Evolutionary conservation across 768 basidiomycete species (phyloP), one percentile per base, ranked within the genome.

Genomic region (Ramaria sp.): DNA sequence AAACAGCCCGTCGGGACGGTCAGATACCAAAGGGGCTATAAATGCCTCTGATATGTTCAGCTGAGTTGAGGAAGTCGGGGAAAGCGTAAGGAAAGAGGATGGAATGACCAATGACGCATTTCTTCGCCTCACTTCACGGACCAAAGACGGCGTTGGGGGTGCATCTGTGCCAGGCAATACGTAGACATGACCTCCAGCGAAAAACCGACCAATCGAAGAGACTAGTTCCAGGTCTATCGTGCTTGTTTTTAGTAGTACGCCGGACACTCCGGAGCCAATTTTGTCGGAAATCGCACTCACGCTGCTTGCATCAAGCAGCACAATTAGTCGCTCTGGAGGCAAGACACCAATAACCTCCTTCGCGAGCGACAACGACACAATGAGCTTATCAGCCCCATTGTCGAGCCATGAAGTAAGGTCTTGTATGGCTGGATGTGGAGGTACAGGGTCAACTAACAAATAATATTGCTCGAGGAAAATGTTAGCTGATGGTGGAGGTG

Each of bases 1-100:
- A 69, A 90, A 93, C 38, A 99, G 78, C 32, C 89, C 91, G 66
- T 98, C 96, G 0, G 82, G 74, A 48, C 96, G 82, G 67, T 99
- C 95, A 1, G 92, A 90, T 20, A 75, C 68, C 48, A 96, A 67
- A 3, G 84, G 78, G 1, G 93, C 81, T 49, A 94, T 79, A 73
- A 95, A 95, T 24, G 86, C 86, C 62, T 93, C 88, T 5, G 81
- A 80, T 57, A 96, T 68, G 63, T 85, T 86, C 55, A 93, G 73
- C 58, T 81, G 76, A 5, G 73, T 66, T 45, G 70, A 59, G 44
- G 81, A 75, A n/a, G 83, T 76, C 3, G 72, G 52, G 4, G 66
- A 67, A 24, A 83, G 68, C 5, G 85, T 84, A 50, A 94, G 78
- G 48, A 84, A 78, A 42, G 81, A 76, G 30, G 78, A 77, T 15